These are phyloP conservation scores for Sanghuangporus sanghuang DNA, from an alignment of 1,284 basidiomycete genomes.

Conservation along the genomic window DNA sequence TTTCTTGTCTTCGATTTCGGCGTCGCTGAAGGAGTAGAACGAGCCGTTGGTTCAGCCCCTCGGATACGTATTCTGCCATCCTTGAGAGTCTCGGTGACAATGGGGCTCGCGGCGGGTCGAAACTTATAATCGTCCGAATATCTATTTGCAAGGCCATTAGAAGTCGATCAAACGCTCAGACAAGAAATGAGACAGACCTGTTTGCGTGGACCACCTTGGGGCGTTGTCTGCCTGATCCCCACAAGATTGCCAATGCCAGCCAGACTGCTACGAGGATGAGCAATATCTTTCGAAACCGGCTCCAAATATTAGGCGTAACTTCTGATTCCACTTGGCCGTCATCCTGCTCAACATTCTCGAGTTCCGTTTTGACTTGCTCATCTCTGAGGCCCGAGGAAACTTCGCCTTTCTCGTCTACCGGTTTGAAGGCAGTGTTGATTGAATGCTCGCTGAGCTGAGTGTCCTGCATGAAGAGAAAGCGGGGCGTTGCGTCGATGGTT, in stretches of 20 bases:
- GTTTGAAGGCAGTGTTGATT: not conserved
- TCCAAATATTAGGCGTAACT: not conserved
- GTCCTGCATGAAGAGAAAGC: no score
- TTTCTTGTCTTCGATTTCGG: not conserved
- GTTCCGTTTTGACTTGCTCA: not conserved
- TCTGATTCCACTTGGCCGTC: not conserved
- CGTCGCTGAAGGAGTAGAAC: not conserved
- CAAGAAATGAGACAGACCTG: slow-evolving; percentile 29
- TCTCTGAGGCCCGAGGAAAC: not conserved
- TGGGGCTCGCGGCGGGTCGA: slow-evolving; percentile 60
- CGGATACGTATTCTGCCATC: slow-evolving; percentile 52
- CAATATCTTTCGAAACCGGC: not conserved
- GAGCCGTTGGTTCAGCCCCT: slow-evolving; percentile 39
- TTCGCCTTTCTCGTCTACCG: not conserved
- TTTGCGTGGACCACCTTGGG: slow-evolving; percentile 42
- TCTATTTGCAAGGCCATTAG: slow-evolving; percentile 29
- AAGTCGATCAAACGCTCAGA: not conserved
- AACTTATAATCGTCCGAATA: slow-evolving; percentile 63
- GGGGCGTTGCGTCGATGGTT: no score
- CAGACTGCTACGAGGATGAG: not conserved
- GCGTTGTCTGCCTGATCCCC: not conserved
- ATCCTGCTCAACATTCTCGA: not conserved
- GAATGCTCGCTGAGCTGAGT: not conserved
- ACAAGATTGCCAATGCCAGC: not conserved
- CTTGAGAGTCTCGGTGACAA: slow-evolving; percentile 55